Conservation (phyloP, 108 stramenopile species). For the Skeletonema costatum region DNA sequence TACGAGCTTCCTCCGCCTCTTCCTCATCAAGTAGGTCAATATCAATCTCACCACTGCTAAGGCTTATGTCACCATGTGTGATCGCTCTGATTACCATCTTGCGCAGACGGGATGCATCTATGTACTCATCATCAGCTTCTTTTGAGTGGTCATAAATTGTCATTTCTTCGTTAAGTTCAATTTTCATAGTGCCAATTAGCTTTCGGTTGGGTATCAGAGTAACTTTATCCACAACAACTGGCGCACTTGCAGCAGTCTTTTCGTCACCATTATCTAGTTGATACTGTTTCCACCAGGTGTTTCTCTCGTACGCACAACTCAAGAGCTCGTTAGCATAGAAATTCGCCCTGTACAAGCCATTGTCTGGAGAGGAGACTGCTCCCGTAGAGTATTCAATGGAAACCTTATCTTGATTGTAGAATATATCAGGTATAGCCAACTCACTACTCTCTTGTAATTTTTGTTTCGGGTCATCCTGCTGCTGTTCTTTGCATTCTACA, state of each 20-base stretch:
- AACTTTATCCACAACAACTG: conserved; percentile 26
- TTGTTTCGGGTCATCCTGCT: background rate
- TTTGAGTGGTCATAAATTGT: conserved; percentile 4
- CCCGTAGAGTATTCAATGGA: conserved; percentile 45
- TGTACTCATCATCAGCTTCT: background rate
- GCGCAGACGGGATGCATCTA: conserved; percentile 9
- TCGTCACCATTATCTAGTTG: conserved; percentile 14
- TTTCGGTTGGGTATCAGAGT: conserved; percentile 32
- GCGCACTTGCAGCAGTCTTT: conserved; percentile 8
- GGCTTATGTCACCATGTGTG: background rate
- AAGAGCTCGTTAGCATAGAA: conserved; percentile 57
- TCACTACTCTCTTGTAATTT: background rate
- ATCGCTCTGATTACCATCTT: background rate
- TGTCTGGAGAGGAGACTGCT: conserved; percentile 16
- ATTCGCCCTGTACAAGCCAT: conserved; percentile 20
- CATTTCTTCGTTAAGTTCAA: conserved; percentile 22
- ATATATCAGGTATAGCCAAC: conserved; percentile 8
- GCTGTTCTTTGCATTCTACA: conserved; percentile 9
- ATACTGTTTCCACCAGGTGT: conserved; percentile 37
- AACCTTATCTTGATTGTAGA: conserved; percentile 19
- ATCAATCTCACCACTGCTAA: background rate
- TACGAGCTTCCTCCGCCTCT: conserved; percentile 58
- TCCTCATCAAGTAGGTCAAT: conserved; percentile 63
- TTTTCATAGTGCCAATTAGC: conserved; percentile 18
- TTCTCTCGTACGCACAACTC: conserved; percentile 41